phyloP scores from a whole-genome alignment of 78 protist genomes.

The Planoprotostelium fungivorum region DNA sequence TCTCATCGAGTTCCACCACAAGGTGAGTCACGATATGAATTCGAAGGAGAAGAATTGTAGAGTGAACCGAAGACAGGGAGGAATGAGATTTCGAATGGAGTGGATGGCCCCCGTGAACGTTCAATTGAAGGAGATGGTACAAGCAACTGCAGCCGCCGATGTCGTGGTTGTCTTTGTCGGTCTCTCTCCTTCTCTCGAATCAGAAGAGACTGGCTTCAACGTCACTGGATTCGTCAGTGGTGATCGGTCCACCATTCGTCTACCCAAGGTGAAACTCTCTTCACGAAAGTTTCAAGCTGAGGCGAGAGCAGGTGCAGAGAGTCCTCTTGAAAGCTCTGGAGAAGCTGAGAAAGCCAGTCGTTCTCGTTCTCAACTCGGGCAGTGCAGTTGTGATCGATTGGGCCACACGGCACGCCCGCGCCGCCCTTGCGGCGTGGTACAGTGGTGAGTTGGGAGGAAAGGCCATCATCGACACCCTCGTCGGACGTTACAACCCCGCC shows the following conservation, averaged over 20 bases:
- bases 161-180: neutral
- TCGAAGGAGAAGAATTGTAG: no score
- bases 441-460: conserved; percentile 68
- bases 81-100: neutral
- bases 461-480: conserved; percentile 57
- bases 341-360: neutral
- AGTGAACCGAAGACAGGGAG: no score
- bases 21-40: no score
- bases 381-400: neutral
- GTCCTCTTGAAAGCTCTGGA: neutral
- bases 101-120: neutral
- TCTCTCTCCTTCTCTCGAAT: neutral
- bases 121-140: neutral
- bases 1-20: neutral
- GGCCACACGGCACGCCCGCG: neutral
- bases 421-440: conserved; percentile 43
- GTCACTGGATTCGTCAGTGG: neutral
- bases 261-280: neutral
- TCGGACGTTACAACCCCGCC: conserved; percentile 66
- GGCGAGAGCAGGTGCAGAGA: neutral
- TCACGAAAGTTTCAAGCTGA: no score
- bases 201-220: neutral
- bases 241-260: neutral
- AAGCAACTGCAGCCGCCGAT: neutral
- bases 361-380: neutral